phyloP scores from a whole-genome alignment of 139 green algal genomes.

The Micractinium conductrix region DNA sequence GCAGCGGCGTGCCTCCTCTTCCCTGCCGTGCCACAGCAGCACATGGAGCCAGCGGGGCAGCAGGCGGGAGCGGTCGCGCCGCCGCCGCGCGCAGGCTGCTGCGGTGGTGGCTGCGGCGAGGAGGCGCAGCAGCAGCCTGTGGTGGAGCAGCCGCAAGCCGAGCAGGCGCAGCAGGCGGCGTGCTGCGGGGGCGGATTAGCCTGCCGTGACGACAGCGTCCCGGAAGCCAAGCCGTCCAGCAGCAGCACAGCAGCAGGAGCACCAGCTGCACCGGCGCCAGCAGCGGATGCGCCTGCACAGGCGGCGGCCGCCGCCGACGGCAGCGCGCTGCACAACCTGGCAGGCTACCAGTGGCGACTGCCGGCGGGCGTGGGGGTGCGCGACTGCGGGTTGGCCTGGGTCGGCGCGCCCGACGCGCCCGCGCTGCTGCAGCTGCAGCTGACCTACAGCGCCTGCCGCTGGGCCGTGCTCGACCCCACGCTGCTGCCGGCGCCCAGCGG shows the following conservation, averaged over 20 bases:
- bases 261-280: background rate
- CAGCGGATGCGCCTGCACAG: conserved; percentile 18
- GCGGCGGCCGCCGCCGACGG: background rate
- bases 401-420: conserved; percentile 52
- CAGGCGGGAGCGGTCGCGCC: background rate
- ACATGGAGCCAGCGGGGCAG: conserved; percentile 11
- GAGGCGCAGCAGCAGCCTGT: conserved; percentile 29
- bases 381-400: conserved; percentile 63
- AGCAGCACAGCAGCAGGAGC: background rate
- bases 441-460: conserved; percentile 57
- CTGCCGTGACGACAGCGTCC: background rate
- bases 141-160: background rate
- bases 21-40: conserved; percentile 12
- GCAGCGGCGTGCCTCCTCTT: conserved; percentile 13
- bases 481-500: conserved; percentile 4
- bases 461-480: conserved; percentile 58
- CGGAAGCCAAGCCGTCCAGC: background rate
- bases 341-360: conserved; percentile 47
- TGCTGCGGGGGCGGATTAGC: background rate
- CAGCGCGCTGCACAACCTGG: conserved; percentile 18
- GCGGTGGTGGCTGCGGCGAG: background rate
- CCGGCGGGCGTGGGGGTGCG: background rate
- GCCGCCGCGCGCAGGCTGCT: conserved; percentile 9
- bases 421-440: conserved; percentile 73
- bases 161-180: background rate